Evolutionary conservation across 2,329 filamentous ascomycete species (phyloP), one percentile per base, ranked within the genome.

Genomic region (Ceratocystis alfenasii): DNA sequence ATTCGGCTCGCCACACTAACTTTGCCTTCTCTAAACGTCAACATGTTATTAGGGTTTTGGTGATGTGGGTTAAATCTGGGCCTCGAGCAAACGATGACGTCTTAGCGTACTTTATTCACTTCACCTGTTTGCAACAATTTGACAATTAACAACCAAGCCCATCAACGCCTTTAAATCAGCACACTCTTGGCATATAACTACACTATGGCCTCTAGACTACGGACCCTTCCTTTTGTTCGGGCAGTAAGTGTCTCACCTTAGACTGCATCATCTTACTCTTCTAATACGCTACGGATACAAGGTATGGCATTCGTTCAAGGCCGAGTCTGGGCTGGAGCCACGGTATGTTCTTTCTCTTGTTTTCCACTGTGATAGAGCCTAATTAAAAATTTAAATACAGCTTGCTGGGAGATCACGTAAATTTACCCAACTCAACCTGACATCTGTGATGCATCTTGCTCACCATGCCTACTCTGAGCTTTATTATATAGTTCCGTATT

Each of bases 261-360:
- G 22, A 33, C 10, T 20, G 5, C 5, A 15, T n/a, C 15, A n/a
- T 30, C 8, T 3, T 28, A 20, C 62, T 7, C 25, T 33, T 8
- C 46, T n/a, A 20, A 20, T 15, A 17, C 25, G 3, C 8, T 5
- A 36, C 36, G 36, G 45, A n/a, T 10, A 28, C 8, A 67, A 94
- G 90, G 90, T 95, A 60, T 83, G 90, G 79, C 87, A 88, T 74
- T 92, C 89, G 1, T 96, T 96, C 75, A 84, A 89, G 78, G 83
- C 83, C 70, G 88, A 90, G 69, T 96, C 91, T 4, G 92, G 92
- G 5, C 78, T 97, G 22, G 93, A 96, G 75, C 90, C 90, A 74
- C 88, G 89, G 92, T 95, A 73, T 71, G 77, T 73, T 28, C 25
- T 5, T 25, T 17, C 28, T 33, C 1, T 15, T 59, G 15, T 8